A percentile compares a stretch with the other conserved stretches of the same genome.
phyloP scores from a whole-genome alignment of 1,284 basidiomycete species.

The Apiotrichum laibachii region DNA sequence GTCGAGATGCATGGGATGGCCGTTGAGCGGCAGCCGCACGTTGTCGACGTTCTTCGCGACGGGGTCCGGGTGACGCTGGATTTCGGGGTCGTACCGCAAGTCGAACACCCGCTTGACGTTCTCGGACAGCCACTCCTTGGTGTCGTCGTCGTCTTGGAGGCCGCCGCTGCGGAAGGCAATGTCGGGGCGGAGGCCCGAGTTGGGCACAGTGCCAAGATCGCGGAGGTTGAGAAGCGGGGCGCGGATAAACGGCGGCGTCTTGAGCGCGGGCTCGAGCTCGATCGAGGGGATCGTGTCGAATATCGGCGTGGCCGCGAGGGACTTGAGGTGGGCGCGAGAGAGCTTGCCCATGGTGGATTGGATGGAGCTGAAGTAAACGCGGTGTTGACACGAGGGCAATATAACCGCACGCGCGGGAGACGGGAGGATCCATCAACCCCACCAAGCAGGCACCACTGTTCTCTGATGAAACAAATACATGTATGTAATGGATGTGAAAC shows the following conservation, averaged over 20 bases:
- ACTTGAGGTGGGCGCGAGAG: constrained; percentile 5
- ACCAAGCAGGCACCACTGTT: too few species aligned
- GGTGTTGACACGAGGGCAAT: too few species aligned
- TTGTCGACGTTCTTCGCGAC: constrained; percentile 3
- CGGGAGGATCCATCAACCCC: too few species aligned
- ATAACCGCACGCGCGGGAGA: too few species aligned
- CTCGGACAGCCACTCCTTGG: constrained; percentile 9
- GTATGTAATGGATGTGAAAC: background rate
- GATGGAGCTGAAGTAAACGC: background rate
- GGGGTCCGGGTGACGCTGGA: constrained; percentile 9
- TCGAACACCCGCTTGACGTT: constrained; percentile 14
- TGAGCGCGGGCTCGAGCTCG: constrained; percentile 6
- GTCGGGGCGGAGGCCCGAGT: constrained; percentile 4
- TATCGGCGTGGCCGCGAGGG: constrained; percentile 7
- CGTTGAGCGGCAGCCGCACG: constrained; percentile 4
- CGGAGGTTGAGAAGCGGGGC: constrained; percentile 14
- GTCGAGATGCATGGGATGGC: background rate
- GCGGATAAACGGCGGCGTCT: constrained; percentile 14
- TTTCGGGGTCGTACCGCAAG: constrained; percentile 14
- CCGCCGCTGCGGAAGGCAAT: constrained; percentile 12
- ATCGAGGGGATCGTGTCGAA: background rate
- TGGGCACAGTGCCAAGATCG: constrained; percentile 16
- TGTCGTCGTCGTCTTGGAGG: constrained; percentile 1
- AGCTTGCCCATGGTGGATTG: background rate
- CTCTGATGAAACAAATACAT: background rate